These are phyloP conservation scores for Penicillium sp. DNA, from an alignment of 2,329 filamentous ascomycete species.

Conservation along the genomic window DNA sequence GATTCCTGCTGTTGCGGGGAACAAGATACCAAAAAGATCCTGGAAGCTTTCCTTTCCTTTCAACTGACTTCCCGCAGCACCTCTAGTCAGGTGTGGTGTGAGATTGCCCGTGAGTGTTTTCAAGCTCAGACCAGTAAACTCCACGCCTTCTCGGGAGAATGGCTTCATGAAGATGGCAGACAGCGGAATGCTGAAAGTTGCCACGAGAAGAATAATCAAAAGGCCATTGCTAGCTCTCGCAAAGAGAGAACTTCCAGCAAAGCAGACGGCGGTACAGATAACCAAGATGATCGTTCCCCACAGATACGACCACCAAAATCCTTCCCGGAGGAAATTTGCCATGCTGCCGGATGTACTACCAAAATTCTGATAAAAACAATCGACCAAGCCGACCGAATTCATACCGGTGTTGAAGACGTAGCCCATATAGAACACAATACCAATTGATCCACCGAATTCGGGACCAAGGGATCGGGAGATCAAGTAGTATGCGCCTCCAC, in stretches of 20 bases:
- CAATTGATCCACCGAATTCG: slow-evolving; percentile 86
- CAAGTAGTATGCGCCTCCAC: slow-evolving; percentile 83
- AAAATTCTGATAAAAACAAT: slow-evolving; percentile 76
- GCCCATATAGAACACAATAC: slow-evolving; percentile 86
- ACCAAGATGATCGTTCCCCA: slow-evolving; percentile 71
- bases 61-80: slow-evolving; percentile 62
- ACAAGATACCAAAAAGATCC: slow-evolving; percentile 81
- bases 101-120: slow-evolving; percentile 73
- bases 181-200: slow-evolving; percentile 77
- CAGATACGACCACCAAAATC: slow-evolving; percentile 74
- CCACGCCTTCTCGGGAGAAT: slow-evolving; percentile 64
- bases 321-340: slow-evolving; percentile 63
- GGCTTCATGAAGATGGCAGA: slow-evolving; percentile 69
- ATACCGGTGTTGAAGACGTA: slow-evolving; percentile 82
- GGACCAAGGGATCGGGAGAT: slow-evolving; percentile 83
- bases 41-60: slow-evolving; percentile 69
- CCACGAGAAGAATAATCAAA: slow-evolving; percentile 66
- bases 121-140: slow-evolving; percentile 75
- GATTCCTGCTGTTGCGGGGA: slow-evolving; percentile 66
- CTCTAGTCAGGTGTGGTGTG: slow-evolving; percentile 63
- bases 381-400: slow-evolving; percentile 82
- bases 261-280: slow-evolving; percentile 70
- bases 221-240: slow-evolving; percentile 76
- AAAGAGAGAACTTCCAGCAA: slow-evolving; percentile 78
- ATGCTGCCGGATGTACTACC: slow-evolving; percentile 58